Evolutionary conservation across 805 yeast species (phyloP).

Genomic region (Saccharomycopsis sp.): DNA sequence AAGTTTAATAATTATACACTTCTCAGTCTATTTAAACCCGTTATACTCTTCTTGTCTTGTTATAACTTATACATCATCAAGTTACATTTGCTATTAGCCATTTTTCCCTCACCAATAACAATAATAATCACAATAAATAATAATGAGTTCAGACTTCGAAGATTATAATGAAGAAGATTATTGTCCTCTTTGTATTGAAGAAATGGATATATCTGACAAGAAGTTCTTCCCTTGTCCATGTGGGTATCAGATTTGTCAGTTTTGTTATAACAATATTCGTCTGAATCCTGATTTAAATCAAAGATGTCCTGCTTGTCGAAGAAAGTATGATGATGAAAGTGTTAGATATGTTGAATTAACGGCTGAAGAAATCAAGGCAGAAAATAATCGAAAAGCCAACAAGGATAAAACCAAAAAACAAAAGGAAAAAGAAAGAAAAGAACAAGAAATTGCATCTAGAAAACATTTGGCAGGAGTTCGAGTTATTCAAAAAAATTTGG

Average conservation of each 20-base stretch:
- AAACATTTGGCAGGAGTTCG: conserved; percentile 93
- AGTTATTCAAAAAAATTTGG: conserved; percentile 92
- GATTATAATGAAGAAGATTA: conserved; percentile 22
- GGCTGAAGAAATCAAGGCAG: conserved; percentile 74
- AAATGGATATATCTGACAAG: conserved; percentile 92
- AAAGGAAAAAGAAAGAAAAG: conserved; percentile 84
- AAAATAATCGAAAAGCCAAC: conserved; percentile 70
- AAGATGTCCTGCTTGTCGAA: conserved; percentile 94
- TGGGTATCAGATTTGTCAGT: conserved; percentile 97
- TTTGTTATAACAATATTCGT: conserved; percentile 93
- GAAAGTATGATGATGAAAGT: conserved; percentile 85
- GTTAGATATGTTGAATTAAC: conserved; percentile 80
- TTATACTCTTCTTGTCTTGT: no score
- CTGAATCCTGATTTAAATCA: conserved; percentile 94
- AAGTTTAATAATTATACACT: no score
- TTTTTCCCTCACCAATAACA: no score
- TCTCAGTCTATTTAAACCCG: no score
- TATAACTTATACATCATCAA: no score
- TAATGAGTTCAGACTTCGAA: no score
- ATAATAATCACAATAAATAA: no score
- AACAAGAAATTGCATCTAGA: conserved; percentile 70
- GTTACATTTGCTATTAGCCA: no score
- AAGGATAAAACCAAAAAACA: conserved; percentile 76
- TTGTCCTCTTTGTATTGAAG: conserved; percentile 94
- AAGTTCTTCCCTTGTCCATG: conserved; percentile 99